Evolutionary conservation across 768 basidiomycete genomes (phyloP), one percentile per base, ranked within the genome.

Genomic region (Russula dissimulans): DNA sequence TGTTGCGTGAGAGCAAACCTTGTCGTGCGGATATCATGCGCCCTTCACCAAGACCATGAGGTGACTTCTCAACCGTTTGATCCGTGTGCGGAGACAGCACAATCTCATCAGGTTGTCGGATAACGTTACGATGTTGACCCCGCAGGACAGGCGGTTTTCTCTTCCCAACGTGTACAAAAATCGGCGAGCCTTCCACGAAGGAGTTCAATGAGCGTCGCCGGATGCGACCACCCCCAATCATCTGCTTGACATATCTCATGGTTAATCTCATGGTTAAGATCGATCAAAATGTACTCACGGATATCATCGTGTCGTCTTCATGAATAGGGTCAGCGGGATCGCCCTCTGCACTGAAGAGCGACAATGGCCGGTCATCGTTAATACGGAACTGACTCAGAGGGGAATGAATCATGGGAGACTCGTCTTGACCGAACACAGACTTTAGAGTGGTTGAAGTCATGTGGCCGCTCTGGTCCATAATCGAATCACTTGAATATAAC

Each of bases 251-350:
- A 62, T 56, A 22, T 51, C 32, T 57, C 45, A 69, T 49, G 45
- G 31, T 31, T 42, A 53, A 51, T 36, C 4, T 36, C 34, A 36
- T 7, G 34, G 34, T 36, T 36, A 36, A 2, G 22, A 26, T 36
- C 10, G 34, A 36, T 36, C 32, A n/a, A 44, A 26, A 3, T 38
- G 22, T 6, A 73, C 84, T 68, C 70, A 89, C 87, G 42, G 80
- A 81, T 49, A 91, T 85, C 87, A 90, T 89, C 0, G 90, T 91
- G 65, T 91, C 89, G 60, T 89, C 86, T 31, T 90, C 88, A 63
- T 77, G 78, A 46, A 72, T 71, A 0, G 83, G 79, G 60, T 80
- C 81, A 44, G 82, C 79, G 18, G 60, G 53, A 55, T 71, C 73
- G 18, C 59, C 46, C 15, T 66, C 72, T 39, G 80, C 72, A 66